Percentiles rank a stretch among this genome's conserved stretches.
Conservation (phyloP, 148 eudicot species). For the Amaranthus palmeri region DNA sequence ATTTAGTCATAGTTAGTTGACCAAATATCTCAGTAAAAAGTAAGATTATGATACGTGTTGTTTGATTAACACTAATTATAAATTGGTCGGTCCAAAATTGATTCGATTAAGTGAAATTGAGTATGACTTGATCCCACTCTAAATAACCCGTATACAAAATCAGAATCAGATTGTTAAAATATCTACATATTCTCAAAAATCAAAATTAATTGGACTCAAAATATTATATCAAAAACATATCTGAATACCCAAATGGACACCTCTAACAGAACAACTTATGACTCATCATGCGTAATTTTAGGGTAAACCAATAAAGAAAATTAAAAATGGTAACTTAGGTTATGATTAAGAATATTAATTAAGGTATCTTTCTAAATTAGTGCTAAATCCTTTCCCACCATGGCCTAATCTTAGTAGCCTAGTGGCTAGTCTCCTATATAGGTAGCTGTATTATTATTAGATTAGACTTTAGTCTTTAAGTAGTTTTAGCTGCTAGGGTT, state of each 20-base stretch:
- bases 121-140: too few relatives aligned
- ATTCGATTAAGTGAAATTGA: neutral
- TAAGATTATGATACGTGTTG: neutral
- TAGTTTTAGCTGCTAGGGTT: constrained; percentile 15
- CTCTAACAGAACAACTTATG: neutral
- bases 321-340: neutral
- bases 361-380: constrained; percentile 22
- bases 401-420: constrained; percentile 23
- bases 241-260: too few relatives aligned
- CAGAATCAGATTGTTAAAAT: too few relatives aligned
- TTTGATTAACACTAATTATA: neutral
- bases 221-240: too few relatives aligned
- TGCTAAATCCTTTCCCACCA: constrained; percentile 25
- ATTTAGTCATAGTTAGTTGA: neutral
- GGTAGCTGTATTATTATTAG: constrained; percentile 11
- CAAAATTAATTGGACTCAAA: too few relatives aligned
- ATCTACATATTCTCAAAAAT: too few relatives aligned
- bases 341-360: constrained; percentile 20
- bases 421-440: constrained; percentile 7
- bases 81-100: too few relatives aligned
- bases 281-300: neutral
- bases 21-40: neutral
- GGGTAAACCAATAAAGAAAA: neutral
- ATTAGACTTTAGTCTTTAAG: constrained; percentile 20
- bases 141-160: too few relatives aligned